Conservation (phyloP, 1,284 basidiomycete genomes). For the Ceratorhiza oryzae-sativae region DNA sequence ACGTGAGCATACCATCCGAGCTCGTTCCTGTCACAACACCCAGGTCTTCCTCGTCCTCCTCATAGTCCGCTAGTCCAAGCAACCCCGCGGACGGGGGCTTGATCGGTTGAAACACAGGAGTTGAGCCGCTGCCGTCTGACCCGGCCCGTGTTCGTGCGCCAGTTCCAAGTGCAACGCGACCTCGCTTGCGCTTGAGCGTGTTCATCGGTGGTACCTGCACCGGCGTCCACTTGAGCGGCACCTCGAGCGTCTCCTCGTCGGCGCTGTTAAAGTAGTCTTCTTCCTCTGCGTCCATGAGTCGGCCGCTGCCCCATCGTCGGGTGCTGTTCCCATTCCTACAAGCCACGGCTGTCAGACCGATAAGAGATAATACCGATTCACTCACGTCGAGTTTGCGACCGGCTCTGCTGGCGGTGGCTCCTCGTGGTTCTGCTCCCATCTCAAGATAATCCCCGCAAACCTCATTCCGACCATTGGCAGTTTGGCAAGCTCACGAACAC, state of each 20-base stretch:
- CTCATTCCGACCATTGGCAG: conserved; percentile 67
- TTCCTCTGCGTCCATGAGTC: conserved; percentile 70
- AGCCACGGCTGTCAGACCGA: conserved; percentile 13
- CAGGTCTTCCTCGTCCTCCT: conserved; percentile 63
- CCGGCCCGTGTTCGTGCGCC: conserved; percentile 45
- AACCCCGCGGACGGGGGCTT: conserved; percentile 59
- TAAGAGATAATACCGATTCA: conserved; percentile 31
- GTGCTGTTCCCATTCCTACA: conserved; percentile 48
- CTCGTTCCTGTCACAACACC: conserved; percentile 15
- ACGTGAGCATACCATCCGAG: conserved; percentile 11
- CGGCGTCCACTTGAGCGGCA: conserved; percentile 26
- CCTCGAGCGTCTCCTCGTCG: conserved; percentile 62
- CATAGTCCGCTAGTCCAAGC: conserved; percentile 72
- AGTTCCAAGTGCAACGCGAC: conserved; percentile 45
- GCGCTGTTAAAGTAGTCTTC: conserved; percentile 91
- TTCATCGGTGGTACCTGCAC: conserved; percentile 47
- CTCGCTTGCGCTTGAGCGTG: conserved; percentile 65
- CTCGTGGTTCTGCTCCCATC: conserved; percentile 93
- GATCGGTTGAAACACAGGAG: conserved; percentile 56
- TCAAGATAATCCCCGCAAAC: conserved; percentile 75
- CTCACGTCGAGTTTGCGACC: conserved; percentile 17
- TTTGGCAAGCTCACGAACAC: conserved; percentile 70
- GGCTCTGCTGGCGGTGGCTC: conserved; percentile 61
- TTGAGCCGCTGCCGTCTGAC: conserved; percentile 52
- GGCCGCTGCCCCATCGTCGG: conserved; percentile 58